phyloP scores from a whole-genome alignment of 345 rosid species.

The Eucalyptus lansdowneana region DNA sequence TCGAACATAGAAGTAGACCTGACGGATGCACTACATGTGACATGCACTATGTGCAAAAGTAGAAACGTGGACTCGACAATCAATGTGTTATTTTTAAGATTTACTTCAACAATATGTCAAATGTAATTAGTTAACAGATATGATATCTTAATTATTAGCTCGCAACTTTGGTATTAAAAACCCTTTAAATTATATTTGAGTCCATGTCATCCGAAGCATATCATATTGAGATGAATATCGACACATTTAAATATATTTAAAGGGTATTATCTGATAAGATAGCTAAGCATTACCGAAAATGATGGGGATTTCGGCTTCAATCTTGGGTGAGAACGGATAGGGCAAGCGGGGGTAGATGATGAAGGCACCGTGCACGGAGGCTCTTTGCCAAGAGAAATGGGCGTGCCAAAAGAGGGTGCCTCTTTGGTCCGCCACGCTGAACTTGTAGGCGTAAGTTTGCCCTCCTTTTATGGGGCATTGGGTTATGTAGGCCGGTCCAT shows the following conservation, averaged over 20 bases:
- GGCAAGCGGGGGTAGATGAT: conserved; percentile 43
- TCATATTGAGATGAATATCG: background rate
- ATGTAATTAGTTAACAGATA: background rate
- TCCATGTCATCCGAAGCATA: background rate
- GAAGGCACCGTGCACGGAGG: conserved; percentile 54
- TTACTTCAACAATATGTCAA: background rate
- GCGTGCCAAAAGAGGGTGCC: conserved; percentile 66
- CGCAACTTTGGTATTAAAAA: background rate
- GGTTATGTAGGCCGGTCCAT: conserved; percentile 59
- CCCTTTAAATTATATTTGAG: background rate
- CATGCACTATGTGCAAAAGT: background rate
- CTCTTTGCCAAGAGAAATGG: conserved; percentile 57
- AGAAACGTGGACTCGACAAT: background rate
- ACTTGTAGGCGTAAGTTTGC: conserved; percentile 37
- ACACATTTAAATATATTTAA: background rate
- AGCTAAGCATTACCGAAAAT: conserved; percentile 25
- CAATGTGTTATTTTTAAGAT: background rate
- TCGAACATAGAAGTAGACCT: background rate
- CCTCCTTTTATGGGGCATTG: conserved; percentile 55
- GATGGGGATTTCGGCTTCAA: conserved; percentile 43
- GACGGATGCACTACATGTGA: background rate
- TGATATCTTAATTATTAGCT: background rate
- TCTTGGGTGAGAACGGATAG: conserved; percentile 29
- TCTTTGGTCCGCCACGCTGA: conserved; percentile 37
- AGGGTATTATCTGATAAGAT: background rate